Conservation (phyloP, 306 rosid species). For the Vicia faba region DNA sequence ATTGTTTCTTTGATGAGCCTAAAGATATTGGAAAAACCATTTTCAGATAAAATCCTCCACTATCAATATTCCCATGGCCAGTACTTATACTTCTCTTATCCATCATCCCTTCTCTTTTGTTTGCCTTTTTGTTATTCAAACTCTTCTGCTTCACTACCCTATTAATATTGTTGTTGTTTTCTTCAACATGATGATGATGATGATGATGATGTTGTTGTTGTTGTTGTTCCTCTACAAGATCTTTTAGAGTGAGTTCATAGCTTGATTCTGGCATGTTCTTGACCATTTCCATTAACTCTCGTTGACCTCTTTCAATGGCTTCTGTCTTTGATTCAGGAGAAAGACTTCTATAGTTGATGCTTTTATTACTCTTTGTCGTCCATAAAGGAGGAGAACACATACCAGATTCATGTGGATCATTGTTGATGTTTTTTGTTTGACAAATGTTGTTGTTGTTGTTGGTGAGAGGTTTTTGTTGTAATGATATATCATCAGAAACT, state of each 20-base stretch:
- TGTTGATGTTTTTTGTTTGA: conserved; percentile 10
- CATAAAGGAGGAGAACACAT: conserved; percentile 69
- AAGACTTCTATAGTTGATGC: conserved; percentile 46
- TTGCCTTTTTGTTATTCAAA: conserved; percentile 28
- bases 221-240: conserved; percentile 54
- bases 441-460: background rate
- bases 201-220: background rate
- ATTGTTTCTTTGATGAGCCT: conserved; percentile 42
- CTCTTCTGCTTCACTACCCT: conserved; percentile 11
- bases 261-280: conserved; percentile 76
- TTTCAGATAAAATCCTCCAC: conserved; percentile 76
- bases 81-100: conserved; percentile 24
- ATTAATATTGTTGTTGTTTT: background rate
- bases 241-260: conserved; percentile 81
- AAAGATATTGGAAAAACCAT: conserved; percentile 67
- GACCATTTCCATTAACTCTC: conserved; percentile 92
- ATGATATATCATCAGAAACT: conserved; percentile 26
- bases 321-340: conserved; percentile 66
- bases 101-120: conserved; percentile 30
- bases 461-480: background rate
- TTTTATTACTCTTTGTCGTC: conserved; percentile 44
- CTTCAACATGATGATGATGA: background rate
- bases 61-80: conserved; percentile 34
- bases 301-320: conserved; percentile 83
- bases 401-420: conserved; percentile 43